Evolutionary conservation across 352 stramenopile species (phyloP).

Genomic region (Thraustochytrium striatum): DNA sequence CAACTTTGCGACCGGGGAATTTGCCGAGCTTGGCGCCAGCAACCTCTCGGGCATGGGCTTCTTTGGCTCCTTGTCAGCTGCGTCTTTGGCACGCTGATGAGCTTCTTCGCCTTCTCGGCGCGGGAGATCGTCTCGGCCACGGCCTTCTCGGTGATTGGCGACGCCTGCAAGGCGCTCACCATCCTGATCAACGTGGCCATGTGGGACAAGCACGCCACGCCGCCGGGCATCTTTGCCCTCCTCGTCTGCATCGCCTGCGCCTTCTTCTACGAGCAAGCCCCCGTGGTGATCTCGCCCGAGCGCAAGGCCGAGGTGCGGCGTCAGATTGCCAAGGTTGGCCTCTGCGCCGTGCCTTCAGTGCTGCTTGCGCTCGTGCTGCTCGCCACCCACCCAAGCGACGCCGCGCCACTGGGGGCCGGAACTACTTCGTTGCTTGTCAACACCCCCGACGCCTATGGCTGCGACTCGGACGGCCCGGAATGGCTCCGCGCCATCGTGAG

Average conservation of each 20-base stretch:
- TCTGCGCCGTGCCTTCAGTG: no score
- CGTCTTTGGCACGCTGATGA: conserved; percentile 43
- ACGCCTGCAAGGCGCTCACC: conserved; percentile 46
- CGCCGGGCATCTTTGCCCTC: conserved; percentile 30
- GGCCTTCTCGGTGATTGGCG: conserved; percentile 45
- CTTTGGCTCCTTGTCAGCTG: conserved; percentile 52
- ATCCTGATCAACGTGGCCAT: conserved; percentile 24
- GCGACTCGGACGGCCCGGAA: no score
- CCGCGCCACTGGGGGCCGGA: no score
- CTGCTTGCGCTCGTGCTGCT: no score
- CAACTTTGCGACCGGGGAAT: conserved; percentile 7
- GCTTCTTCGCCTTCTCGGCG: conserved; percentile 48
- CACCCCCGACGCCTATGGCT: no score
- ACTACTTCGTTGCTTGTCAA: no score
- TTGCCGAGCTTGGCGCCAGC: neutral
- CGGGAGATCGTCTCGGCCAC: conserved; percentile 37
- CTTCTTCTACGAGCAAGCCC: conserved; percentile 45
- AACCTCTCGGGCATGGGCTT: neutral
- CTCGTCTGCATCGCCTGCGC: conserved; percentile 22
- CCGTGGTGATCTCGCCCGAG: neutral
- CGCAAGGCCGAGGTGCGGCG: no score
- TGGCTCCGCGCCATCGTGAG: no score
- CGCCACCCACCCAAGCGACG: no score
- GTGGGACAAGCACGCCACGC: conserved; percentile 44
- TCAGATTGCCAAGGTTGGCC: no score